phyloP scores from a whole-genome alignment of 108 stramenopile genomes.

The Discostella stelligeroides region DNA sequence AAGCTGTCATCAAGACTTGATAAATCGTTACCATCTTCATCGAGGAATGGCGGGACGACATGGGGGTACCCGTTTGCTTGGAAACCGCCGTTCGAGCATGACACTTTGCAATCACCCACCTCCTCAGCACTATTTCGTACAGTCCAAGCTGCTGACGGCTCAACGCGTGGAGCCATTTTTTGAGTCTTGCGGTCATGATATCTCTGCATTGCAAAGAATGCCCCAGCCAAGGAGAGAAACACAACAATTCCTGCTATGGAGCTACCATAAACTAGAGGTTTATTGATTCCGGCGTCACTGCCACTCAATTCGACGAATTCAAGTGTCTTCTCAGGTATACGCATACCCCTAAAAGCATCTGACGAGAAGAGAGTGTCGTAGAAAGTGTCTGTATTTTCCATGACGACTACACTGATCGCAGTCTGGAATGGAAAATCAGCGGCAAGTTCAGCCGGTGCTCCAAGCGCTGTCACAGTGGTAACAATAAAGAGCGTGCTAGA shows the following conservation, averaged over 20 bases:
- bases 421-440: conserved; percentile 24
- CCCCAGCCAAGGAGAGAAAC: conserved; percentile 9
- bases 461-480: conserved; percentile 12
- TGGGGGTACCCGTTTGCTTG: too few relatives aligned
- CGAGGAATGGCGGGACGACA: neutral
- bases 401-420: neutral
- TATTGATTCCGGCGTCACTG: neutral
- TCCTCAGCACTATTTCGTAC: neutral
- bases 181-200: neutral
- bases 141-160: conserved; percentile 9
- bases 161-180: neutral
- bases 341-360: neutral
- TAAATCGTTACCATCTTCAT: conserved; percentile 8
- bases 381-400: conserved; percentile 22
- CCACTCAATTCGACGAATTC: neutral
- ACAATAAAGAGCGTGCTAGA: conserved; percentile 15
- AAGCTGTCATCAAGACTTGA: conserved; percentile 8
- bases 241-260: conserved; percentile 14
- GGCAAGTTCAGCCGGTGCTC: conserved; percentile 14
- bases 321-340: too few relatives aligned
- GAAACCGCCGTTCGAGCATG: conserved; percentile 6
- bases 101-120: conserved; percentile 1
- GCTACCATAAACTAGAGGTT: conserved; percentile 13
- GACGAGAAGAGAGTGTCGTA: conserved; percentile 22
- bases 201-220: conserved; percentile 14